phyloP scores from a whole-genome alignment of 805 yeast genomes.

The Osmozyma mogii region DNA sequence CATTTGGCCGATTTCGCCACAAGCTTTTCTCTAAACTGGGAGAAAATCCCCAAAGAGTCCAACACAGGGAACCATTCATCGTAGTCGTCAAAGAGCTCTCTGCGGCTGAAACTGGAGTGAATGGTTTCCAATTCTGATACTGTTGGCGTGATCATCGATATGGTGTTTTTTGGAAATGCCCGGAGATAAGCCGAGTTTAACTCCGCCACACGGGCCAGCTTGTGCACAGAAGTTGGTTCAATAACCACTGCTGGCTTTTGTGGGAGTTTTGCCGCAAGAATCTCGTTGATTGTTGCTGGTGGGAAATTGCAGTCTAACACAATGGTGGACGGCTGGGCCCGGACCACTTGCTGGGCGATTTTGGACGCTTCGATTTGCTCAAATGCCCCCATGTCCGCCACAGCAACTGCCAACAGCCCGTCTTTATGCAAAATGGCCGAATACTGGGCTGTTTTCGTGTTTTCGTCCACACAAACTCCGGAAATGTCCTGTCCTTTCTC shows the following conservation, averaged over 20 bases:
- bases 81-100: constrained; percentile 38
- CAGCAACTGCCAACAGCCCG: constrained; percentile 67
- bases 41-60: constrained; percentile 48
- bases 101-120: constrained; percentile 38
- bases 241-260: constrained; percentile 34
- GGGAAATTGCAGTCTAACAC: constrained; percentile 67
- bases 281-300: constrained; percentile 22
- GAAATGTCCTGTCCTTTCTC: constrained; percentile 20
- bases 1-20: constrained; percentile 20
- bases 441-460: constrained; percentile 56
- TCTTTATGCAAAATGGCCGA: constrained; percentile 52
- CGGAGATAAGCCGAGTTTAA: constrained; percentile 19
- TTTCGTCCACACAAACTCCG: constrained; percentile 29
- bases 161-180: constrained; percentile 41
- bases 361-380: constrained; percentile 39
- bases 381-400: constrained; percentile 82
- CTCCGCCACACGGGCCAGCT: constrained; percentile 43
- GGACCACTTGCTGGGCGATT: constrained; percentile 25
- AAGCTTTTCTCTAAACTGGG: constrained; percentile 39
- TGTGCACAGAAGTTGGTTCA: constrained; percentile 75
- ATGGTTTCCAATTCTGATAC: constrained; percentile 50
- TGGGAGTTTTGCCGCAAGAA: constrained; percentile 4
- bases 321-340: constrained; percentile 40
- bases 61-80: constrained; percentile 70
- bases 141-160: constrained; percentile 62